These are phyloP conservation scores for Phytophthora podocarpi DNA, from an alignment of 352 stramenopile species.

Conservation along the genomic window DNA sequence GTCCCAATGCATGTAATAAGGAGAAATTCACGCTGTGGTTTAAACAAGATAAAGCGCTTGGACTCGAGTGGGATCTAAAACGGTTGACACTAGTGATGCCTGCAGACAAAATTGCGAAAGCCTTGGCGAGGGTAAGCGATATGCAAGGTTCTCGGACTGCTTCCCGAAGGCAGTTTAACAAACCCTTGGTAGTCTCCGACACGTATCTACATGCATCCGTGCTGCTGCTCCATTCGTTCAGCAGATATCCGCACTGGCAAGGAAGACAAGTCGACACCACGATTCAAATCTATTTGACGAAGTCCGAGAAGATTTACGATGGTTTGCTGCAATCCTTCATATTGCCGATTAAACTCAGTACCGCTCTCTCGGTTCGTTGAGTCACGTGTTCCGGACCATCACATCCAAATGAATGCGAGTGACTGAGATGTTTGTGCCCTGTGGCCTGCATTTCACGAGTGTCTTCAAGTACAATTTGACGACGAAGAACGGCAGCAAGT, in stretches of 20 bases:
- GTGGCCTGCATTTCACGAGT: neutral
- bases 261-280: no score
- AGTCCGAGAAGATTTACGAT: conserved; percentile 3
- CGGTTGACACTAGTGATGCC: neutral
- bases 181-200: neutral
- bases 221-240: neutral
- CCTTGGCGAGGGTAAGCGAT: neutral
- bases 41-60: neutral
- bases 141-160: neutral
- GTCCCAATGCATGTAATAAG: neutral
- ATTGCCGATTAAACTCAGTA: neutral
- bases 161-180: neutral
- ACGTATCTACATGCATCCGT: neutral
- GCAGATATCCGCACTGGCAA: neutral
- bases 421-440: conserved; percentile 7
- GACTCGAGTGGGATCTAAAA: neutral
- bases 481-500: neutral
- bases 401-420: conserved; percentile 10
- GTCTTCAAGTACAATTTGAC: conserved; percentile 12
- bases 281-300: neutral
- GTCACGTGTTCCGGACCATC: neutral
- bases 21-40: neutral
- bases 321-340: neutral
- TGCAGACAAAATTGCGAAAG: neutral
- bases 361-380: neutral